Conservation (phyloP, 352 stramenopile genomes). For the Globisporangium cederbergense region DNA sequence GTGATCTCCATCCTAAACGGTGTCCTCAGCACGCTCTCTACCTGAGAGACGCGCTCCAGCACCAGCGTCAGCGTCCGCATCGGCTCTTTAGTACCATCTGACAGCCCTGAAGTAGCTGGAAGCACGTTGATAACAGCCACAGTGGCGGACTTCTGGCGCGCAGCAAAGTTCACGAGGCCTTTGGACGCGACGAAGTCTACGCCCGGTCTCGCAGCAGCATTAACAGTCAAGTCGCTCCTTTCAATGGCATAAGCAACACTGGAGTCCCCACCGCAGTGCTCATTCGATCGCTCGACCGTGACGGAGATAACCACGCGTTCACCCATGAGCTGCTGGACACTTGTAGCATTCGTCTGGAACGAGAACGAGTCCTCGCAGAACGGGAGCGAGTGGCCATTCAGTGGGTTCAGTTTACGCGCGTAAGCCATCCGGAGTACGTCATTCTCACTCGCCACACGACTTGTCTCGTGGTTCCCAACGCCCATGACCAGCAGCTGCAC, state of each 20-base stretch:
- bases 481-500: constrained; percentile 8
- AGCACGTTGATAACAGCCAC: constrained; percentile 27
- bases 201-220: constrained; percentile 5
- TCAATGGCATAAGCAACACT: constrained; percentile 8
- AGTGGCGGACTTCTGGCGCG: constrained; percentile 18
- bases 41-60: neutral
- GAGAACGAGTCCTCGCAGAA: constrained; percentile 15
- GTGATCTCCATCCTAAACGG: constrained; percentile 8
- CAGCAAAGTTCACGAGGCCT: constrained; percentile 24
- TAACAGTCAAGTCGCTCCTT: constrained; percentile 14
- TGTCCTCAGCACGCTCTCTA: neutral
- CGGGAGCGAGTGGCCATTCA: neutral
- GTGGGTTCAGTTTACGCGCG: constrained; percentile 4
- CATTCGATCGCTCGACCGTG: neutral
- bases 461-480: neutral
- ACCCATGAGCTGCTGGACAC: constrained; percentile 7
- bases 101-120: constrained; percentile 6
- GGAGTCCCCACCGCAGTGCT: constrained; percentile 16
- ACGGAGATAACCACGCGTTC: constrained; percentile 5
- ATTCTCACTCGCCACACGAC: neutral
- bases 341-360: constrained; percentile 10
- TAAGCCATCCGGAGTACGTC: neutral
- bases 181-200: constrained; percentile 26
- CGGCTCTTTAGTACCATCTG: neutral
- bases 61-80: constrained; percentile 13